Base-by-base conservation (phyloP, 306 rosid species). In the Prunus kanzakura region DNA sequence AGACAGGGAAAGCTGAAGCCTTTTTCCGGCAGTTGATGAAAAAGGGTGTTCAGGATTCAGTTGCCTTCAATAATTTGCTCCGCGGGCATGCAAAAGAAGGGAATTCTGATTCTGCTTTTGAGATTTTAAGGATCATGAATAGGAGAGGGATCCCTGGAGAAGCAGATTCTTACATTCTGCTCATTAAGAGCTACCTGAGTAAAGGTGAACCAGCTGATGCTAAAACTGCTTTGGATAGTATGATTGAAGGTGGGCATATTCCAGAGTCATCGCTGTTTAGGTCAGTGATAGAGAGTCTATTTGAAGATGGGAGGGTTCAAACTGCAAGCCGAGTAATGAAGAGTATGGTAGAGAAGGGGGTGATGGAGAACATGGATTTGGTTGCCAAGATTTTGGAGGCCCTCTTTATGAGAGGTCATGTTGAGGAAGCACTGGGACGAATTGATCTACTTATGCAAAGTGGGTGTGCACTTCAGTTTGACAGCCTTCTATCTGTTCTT, bases 271-370 rank as follows among this genome's bases (percentile, higher is more conserved):
- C 87, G 0, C 80, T 95, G 64, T 95, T 86, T 67, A 86, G 93
- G 79, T 88, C 87, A 60, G 92, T 90, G 23, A 85, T 86, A 81
- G 89, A 90, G 84, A 85, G 90, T 85, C 90, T 95, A 85, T 95
- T 87, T 83, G 89, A 82, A 52, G 97, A 90, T 50, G 97, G 96
- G 20, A 85, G 96, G 86, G 92, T 92, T 67, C 98, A 95, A 83
- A 90, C 97, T 30, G 96, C 98, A 12, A 92, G 97, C 91, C 83
- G 97, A 30, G 96, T 95, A 46, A 92, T 95, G 96, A 92, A 86
- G 74, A 81, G 82, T 79, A 95, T 92, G 98, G 78, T 95, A 73
- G 97, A 95, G 82, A 95, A 92, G 84, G 93, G 95, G 77, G 87
- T 89, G 85, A 85, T 73, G 69, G 97, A 89, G 81, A 89, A 95